Evolutionary conservation across 331 rosid genomes (phyloP).

Genomic region (Rosa hybrid): DNA sequence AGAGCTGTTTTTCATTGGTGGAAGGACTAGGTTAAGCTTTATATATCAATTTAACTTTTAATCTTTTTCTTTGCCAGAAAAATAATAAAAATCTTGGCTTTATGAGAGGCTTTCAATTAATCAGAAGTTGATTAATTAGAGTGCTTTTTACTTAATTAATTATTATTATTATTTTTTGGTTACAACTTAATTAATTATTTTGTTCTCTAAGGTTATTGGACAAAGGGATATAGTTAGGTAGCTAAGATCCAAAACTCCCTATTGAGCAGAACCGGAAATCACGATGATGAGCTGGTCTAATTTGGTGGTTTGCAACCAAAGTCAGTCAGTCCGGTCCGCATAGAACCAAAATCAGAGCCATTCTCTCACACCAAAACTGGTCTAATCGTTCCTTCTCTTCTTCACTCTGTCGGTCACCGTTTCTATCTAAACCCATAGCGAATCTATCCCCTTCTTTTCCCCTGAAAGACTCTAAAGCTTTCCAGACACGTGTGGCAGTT

Average conservation of each 20-base stretch:
- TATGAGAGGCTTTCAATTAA: neutral
- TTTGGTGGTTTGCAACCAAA: neutral
- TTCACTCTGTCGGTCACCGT: slow-evolving; percentile 14
- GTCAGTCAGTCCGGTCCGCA: neutral
- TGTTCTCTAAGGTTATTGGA: neutral
- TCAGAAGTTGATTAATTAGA: neutral
- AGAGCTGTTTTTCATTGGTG: neutral
- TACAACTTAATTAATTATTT: too few relatives aligned
- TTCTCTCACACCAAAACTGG: neutral
- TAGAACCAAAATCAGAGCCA: neutral
- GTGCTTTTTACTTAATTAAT: neutral
- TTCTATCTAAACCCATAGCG: slow-evolving; percentile 4
- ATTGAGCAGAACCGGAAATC: neutral
- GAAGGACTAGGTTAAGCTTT: neutral
- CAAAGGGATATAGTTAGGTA: slow-evolving; percentile 4
- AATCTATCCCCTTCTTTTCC: slow-evolving; percentile 6
- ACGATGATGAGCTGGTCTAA: neutral
- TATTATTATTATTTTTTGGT: too few relatives aligned
- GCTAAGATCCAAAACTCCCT: neutral
- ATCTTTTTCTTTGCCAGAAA: neutral
- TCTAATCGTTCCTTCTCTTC: neutral
- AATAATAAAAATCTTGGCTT: neutral
- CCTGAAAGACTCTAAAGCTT: neutral
- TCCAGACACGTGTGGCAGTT: neutral
- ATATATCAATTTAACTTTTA: neutral